Percentiles rank a stretch among this genome's conserved stretches.
Evolutionary conservation across 2,329 filamentous ascomycete genomes (phyloP).

Genomic region (Clonostachys sp.): DNA sequence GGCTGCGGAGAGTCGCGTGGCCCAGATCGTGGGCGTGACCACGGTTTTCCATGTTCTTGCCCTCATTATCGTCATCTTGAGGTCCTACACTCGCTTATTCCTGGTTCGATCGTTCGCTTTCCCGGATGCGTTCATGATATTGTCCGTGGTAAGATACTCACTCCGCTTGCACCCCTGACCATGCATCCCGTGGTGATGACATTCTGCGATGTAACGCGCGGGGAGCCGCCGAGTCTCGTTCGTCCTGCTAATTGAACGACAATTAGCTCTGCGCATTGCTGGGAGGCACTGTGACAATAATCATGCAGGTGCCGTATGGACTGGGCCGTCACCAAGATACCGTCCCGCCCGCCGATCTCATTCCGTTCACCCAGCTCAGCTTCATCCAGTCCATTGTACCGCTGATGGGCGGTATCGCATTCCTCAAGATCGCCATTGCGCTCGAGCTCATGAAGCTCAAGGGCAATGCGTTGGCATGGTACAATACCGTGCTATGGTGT

Average conservation of each 20-base stretch:
- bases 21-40: constrained; percentile 11
- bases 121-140: constrained; percentile 19
- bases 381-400: constrained; percentile 41
- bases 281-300: constrained; percentile 24
- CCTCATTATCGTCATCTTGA: constrained; percentile 7
- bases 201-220: too few relatives aligned
- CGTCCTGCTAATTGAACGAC: background rate
- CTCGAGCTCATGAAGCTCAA: constrained; percentile 12
- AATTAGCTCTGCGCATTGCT: constrained; percentile 17
- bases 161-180: background rate
- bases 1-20: constrained; percentile 15
- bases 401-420: constrained; percentile 14
- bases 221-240: too few relatives aligned
- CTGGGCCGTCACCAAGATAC: constrained; percentile 37
- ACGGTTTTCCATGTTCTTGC: constrained; percentile 14
- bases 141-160: constrained; percentile 11
- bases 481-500: constrained; percentile 13
- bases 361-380: constrained; percentile 29
- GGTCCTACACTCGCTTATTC: constrained; percentile 9
- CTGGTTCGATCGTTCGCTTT: constrained; percentile 13
- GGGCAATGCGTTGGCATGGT: constrained; percentile 13
- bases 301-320: constrained; percentile 35
- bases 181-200: too few relatives aligned
- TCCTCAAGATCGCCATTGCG: constrained; percentile 15
- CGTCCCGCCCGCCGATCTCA: constrained; percentile 21